phyloP scores from a whole-genome alignment of 139 green algal species.

The Monoraphidium neglectum region DNA sequence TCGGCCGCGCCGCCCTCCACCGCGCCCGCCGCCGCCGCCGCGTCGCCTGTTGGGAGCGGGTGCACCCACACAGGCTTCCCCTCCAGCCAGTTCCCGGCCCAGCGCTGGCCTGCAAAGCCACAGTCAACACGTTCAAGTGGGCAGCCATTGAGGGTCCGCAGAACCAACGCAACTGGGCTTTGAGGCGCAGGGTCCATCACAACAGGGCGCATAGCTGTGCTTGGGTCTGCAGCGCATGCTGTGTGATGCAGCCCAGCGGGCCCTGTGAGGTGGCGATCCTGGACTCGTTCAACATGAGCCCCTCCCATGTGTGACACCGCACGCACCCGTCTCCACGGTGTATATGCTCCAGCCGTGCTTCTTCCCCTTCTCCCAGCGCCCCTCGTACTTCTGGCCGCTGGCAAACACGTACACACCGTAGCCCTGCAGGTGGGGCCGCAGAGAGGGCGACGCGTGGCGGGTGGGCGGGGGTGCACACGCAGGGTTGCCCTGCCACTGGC shows the following conservation, averaged over 20 bases:
- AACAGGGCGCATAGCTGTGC: background rate
- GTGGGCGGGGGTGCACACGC: no score
- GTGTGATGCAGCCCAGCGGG: background rate
- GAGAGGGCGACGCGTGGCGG: background rate
- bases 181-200: no score
- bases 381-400: slow-evolving; percentile 69
- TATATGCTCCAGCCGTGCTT: slow-evolving; percentile 77
- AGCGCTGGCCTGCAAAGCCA: slow-evolving; percentile 39
- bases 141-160: background rate
- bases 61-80: slow-evolving; percentile 65
- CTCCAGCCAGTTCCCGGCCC: slow-evolving; percentile 53
- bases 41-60: slow-evolving; percentile 27
- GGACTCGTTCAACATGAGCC: background rate
- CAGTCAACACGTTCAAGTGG: no score
- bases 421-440: slow-evolving; percentile 34
- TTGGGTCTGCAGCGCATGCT: background rate
- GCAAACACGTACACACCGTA: slow-evolving; percentile 70
- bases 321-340: slow-evolving; percentile 52
- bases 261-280: background rate
- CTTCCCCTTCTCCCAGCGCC: slow-evolving; percentile 65
- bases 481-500: no score
- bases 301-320: background rate
- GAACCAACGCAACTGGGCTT: background rate
- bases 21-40: background rate
- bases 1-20: background rate